These are phyloP conservation scores for Arthroderma uncinatum DNA, from an alignment of 2,329 filamentous ascomycete genomes.

Conservation along the genomic window DNA sequence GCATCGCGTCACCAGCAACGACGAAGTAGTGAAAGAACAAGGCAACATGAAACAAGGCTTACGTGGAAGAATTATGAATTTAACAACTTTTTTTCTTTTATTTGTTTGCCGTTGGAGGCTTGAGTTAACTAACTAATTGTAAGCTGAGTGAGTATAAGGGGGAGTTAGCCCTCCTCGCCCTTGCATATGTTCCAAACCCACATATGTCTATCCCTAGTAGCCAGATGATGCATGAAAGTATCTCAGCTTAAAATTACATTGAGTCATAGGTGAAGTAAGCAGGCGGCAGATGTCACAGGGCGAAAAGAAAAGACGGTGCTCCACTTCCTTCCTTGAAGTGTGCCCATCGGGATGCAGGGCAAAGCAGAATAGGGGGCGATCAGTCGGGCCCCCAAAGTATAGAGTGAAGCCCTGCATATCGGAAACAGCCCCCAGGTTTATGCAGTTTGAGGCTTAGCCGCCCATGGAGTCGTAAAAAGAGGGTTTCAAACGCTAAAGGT, in stretches of 20 bases:
- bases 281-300: background rate
- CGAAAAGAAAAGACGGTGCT: background rate
- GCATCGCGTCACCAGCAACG: background rate
- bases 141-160: background rate
- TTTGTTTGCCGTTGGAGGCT: background rate
- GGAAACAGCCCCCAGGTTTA: background rate
- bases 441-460: background rate
- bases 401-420: background rate
- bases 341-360: background rate
- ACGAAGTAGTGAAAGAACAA: background rate
- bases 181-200: background rate
- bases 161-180: background rate
- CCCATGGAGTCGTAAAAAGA: background rate
- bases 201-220: background rate
- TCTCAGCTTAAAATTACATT: background rate
- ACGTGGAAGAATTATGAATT: background rate
- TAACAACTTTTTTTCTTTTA: background rate
- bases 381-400: background rate
- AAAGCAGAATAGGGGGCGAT: background rate
- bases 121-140: constrained; percentile 1
- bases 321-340: background rate
- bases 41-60: background rate
- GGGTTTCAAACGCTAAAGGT: constrained; percentile 3
- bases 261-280: background rate
- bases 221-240: background rate